Conservation (phyloP, 1,284 basidiomycete species). For the Xanthoconium separans region DNA sequence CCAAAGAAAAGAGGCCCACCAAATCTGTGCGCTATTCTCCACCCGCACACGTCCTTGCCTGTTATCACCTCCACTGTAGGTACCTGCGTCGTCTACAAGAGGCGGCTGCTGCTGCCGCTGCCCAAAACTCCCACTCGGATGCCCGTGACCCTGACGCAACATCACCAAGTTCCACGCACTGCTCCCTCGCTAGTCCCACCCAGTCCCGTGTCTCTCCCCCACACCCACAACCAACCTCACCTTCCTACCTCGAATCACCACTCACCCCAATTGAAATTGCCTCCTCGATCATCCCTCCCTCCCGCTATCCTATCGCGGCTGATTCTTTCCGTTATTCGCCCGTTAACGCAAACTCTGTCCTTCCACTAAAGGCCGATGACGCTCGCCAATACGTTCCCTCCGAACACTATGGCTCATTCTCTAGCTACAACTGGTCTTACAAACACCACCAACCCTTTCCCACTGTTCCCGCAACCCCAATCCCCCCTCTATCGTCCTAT, state of each 20-base stretch:
- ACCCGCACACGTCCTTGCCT: background rate
- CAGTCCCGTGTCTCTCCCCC: slow-evolving; percentile 49
- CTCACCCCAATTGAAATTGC: slow-evolving; percentile 43
- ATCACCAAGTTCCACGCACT: slow-evolving; percentile 48
- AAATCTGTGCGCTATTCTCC: slow-evolving; percentile 63
- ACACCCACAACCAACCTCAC: slow-evolving; percentile 42
- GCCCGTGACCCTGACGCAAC: slow-evolving; percentile 38
- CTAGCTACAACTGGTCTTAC: slow-evolving; percentile 69
- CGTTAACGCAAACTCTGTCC: slow-evolving; percentile 28
- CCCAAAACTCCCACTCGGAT: slow-evolving; percentile 31
- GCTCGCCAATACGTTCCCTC: slow-evolving; percentile 42
- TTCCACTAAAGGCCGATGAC: slow-evolving; percentile 43
- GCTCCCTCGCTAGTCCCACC: slow-evolving; percentile 47
- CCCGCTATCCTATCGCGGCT: slow-evolving; percentile 67
- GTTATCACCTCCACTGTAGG: slow-evolving; percentile 37
- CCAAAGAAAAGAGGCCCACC: slow-evolving; percentile 90
- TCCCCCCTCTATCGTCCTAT: slow-evolving; percentile 70
- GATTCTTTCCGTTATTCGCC: slow-evolving; percentile 60
- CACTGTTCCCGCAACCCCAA: slow-evolving; percentile 47
- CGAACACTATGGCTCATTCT: slow-evolving; percentile 59
- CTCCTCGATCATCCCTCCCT: slow-evolving; percentile 50
- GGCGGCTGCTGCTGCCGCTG: slow-evolving; percentile 57
- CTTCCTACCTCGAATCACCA: slow-evolving; percentile 52
- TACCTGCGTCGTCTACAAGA: slow-evolving; percentile 79
- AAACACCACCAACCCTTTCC: slow-evolving; percentile 58